Evolutionary conservation across 139 green algal genomes (phyloP), one percentile per base, ranked within the genome.

Genomic region (Chara braunii): DNA sequence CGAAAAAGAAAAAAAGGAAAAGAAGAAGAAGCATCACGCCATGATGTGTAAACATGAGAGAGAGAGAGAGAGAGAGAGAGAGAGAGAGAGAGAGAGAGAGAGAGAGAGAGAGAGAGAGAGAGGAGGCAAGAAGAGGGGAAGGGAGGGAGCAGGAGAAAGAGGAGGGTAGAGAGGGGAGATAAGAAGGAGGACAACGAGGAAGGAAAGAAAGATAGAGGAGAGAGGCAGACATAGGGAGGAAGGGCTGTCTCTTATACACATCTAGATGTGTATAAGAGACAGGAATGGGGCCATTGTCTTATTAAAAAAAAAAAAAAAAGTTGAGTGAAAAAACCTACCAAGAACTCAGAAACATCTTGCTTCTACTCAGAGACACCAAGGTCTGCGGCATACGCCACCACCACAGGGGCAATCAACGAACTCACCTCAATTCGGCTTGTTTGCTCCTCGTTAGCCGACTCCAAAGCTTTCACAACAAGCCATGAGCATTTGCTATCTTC

Each of bases 401-500:
- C 43, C 22, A 51, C 9, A 22, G 33, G 40, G 35, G 87, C 84
- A 82, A 89, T 81, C 48, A 48, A 48, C 40, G 29, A n/a, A 3
- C 43, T 32, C 22, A 75, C 67, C 67, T 75, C 45, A 30, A 98
- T 88, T 35, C 86, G 48, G 40, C 85, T 66, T 31, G 83, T 81
- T 82, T 99, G 93, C 59, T 82, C 80, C 2, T 81, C 64, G 32
- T 14, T 83, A 0, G 86, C 92, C 4, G 79, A 51, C 72, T 90
- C 35, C 64, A 98, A 80, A 11, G 88, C 93, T 26, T 90, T 87
- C 58, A 94, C 91, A 26, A 98, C 87, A 30, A 99, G 78, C 93
- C 93, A 99, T 28, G 83, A 94, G 81, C 93, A 99, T 80, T 99
- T 99, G 83, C 90, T 95, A 81, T 99, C 93, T 77, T 94, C 78